Base-by-base conservation (phyloP, 1,284 basidiomycete genomes). In the Xerocomus cyaneibrunnescens region DNA sequence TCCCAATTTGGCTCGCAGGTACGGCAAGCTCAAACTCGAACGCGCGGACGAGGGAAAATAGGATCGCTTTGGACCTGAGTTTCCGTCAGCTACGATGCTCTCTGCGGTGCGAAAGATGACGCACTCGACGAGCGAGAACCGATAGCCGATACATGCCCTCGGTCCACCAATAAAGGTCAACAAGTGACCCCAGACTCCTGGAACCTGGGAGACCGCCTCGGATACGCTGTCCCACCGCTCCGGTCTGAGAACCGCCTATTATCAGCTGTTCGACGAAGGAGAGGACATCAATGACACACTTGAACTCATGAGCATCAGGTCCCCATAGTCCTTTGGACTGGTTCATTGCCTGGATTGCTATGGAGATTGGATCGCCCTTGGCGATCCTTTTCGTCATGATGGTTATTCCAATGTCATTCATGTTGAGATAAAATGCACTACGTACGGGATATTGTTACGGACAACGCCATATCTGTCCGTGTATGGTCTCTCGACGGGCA, bases 91-190 rank as follows among this genome's bases (percentile, higher is more conserved):
- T 10, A 23, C 5, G 17, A 16, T 16, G 8, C 8, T 21, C 28
- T 30, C 16, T 21, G 7, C 25, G 2, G 34, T 14, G n/a, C 10
- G 25, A 7, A 30, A 3, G 5, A 14, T 1, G 12, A 66, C 73
- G 54, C 57, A 83, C 81, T 89, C 86, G 19, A 81, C 72, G 22
- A 89, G 59, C 3, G 86, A 77, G 61, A 90, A 89, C 6, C 84
- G 78, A 64, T 84, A 89, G 0, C 87, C 87, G 39, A 86, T 85
- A 60, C 84, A 86, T 2, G 81, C 75, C 32, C 77, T 76, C 7
- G 81, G 76, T 1, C 84, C 84, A n/a, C 79, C 80, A 3, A 83
- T 58, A 74, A 88, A 89, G 1, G 79, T 78, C 45, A 87, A 68
- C 59, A 81, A 54, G 57, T 85, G 77, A 14, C 77, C 73, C 77